Conservation (phyloP, 257 asterid genomes). For the Vinca minor region DNA sequence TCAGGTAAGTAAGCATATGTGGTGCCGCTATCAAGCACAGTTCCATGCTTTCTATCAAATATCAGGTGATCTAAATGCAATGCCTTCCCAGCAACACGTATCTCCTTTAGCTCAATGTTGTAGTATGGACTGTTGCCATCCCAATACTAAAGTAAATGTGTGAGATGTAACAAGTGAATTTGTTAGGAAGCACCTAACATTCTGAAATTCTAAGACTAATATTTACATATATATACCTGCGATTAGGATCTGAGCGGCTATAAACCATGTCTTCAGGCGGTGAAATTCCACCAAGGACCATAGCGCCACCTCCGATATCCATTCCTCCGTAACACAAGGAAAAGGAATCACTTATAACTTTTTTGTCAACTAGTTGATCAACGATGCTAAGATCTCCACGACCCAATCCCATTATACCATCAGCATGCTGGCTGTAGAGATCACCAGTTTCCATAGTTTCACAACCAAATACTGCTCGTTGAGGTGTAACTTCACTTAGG, state of each 20-base stretch:
- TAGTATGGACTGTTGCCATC: constrained; percentile 99
- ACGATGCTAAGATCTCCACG: constrained; percentile 97
- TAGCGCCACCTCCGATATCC: constrained; percentile 98
- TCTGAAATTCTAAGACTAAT: constrained; percentile 25
- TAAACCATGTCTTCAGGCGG: constrained; percentile 76
- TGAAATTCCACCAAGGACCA: constrained; percentile 93
- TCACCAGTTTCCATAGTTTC: constrained; percentile 96
- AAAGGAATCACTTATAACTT: constrained; percentile 84
- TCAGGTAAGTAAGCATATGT: constrained; percentile 96
- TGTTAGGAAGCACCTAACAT: constrained; percentile 78
- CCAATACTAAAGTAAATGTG: constrained; percentile 99
- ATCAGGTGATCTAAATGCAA: constrained; percentile 51
- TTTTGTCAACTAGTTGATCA: constrained; percentile 91
- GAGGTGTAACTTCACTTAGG: constrained; percentile 77
- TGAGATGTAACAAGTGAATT: constrained; percentile 84
- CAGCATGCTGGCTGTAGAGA: constrained; percentile 95
- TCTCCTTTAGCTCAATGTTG: constrained; percentile 91
- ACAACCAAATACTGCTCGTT: constrained; percentile 91
- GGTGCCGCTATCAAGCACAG: constrained; percentile 94
- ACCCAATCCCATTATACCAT: constrained; percentile 97
- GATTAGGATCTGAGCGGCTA: constrained; percentile 70
- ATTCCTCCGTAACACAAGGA: constrained; percentile 97
- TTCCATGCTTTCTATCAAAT: constrained; percentile 89
- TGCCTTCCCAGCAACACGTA: constrained; percentile 92
- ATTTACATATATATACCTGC: constrained; percentile 70